Conservation (phyloP, 164 flowering plant genomes). For the Umbilicus rupestris region DNA sequence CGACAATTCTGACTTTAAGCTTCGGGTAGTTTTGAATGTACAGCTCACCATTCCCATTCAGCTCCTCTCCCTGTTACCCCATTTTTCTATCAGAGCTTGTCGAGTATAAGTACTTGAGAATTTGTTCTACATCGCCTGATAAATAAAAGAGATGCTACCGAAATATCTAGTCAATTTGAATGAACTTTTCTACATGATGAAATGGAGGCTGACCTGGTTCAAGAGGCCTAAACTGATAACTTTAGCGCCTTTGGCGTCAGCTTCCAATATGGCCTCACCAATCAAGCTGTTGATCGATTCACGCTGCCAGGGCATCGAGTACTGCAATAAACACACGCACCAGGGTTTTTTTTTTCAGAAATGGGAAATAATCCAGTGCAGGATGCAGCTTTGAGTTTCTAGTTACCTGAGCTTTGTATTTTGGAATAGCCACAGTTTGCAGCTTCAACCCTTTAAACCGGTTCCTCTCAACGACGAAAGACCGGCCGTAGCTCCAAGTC, state of each 20-base stretch:
- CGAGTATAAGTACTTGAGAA: not conserved
- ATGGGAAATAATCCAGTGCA: not conserved
- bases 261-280: conserved; percentile 55
- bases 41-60: conserved; percentile 30
- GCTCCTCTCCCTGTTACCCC: conserved; percentile 30
- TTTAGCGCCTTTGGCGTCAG: conserved; percentile 45
- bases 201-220: conserved; percentile 76
- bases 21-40: conserved; percentile 27
- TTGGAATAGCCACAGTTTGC: conserved; percentile 64
- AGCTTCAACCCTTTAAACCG: conserved; percentile 33
- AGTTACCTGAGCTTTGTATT: conserved; percentile 46
- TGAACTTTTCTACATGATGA: too few relatives aligned
- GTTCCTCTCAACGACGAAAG: conserved; percentile 48
- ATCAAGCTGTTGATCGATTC: conserved; percentile 44
- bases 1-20: conserved; percentile 37
- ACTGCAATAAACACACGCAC: conserved; percentile 19
- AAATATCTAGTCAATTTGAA: too few relatives aligned
- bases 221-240: conserved; percentile 60
- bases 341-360: too few relatives aligned
- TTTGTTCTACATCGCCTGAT: too few relatives aligned
- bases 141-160: too few relatives aligned
- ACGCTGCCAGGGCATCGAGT: conserved; percentile 31
- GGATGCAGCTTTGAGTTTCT: too few relatives aligned
- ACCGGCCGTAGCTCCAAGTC: conserved; percentile 38
- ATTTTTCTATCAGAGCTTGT: not conserved